Percentiles rank a stretch among this genome's conserved stretches.
Conservation (phyloP, 345 rosid genomes). For the Eucalyptus lansdowneana region DNA sequence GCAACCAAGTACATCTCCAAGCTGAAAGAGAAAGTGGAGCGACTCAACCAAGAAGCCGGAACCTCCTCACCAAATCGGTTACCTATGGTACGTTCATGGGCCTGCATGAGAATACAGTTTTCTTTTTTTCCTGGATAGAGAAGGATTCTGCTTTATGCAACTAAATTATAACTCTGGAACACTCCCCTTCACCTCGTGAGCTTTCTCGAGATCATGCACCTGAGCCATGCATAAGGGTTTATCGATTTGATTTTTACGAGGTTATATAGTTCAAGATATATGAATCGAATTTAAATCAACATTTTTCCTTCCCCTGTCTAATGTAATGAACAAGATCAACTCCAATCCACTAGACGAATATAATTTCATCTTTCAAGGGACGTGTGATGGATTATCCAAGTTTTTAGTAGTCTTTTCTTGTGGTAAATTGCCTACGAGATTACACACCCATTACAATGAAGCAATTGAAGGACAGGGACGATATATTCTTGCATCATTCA, state of each 20-base stretch:
- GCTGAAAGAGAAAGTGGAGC: constrained; percentile 11
- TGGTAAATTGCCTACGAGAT: neutral
- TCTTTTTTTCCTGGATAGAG: neutral
- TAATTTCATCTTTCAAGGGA: neutral
- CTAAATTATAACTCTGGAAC: neutral
- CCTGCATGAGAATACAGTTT: neutral
- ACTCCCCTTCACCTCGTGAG: neutral
- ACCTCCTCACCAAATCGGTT: neutral
- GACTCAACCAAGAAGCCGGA: constrained; percentile 4
- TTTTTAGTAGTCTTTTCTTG: neutral
- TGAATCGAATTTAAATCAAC: neutral
- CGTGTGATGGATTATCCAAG: neutral
- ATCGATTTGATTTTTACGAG: neutral
- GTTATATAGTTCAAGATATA: neutral
- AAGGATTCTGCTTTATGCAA: neutral
- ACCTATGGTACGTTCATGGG: neutral
- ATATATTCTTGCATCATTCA: neutral
- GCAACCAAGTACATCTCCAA: constrained; percentile 16
- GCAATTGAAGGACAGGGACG: neutral
- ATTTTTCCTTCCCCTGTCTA: neutral
- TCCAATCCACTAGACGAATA: neutral
- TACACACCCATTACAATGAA: neutral
- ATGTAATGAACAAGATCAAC: neutral
- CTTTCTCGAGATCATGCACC: neutral
- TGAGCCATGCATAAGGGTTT: neutral